phyloP scores from a whole-genome alignment of 2,329 filamentous ascomycete species.

The Venturia oleaginea region DNA sequence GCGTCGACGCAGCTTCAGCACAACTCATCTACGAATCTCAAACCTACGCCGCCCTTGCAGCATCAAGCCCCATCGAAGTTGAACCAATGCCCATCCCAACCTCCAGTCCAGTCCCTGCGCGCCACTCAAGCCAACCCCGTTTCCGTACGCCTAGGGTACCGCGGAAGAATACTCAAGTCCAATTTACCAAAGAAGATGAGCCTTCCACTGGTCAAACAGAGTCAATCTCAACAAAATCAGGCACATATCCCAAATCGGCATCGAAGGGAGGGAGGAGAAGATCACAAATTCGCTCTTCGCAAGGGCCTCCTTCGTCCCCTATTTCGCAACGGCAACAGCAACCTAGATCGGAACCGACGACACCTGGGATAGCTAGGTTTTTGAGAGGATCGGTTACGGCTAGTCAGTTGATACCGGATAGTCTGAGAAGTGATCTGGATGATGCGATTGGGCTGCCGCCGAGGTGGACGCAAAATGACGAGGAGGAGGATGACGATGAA shows the following conservation, averaged over 20 bases:
- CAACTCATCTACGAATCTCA: slow-evolving; percentile 8
- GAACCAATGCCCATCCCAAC: neutral
- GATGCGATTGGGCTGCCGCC: slow-evolving; percentile 8
- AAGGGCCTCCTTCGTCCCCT: neutral
- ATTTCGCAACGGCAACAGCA: neutral
- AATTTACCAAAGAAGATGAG: neutral
- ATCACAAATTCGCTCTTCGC: neutral
- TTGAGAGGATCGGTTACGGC: neutral
- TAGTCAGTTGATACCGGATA: slow-evolving; percentile 10
- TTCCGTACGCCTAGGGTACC: neutral
- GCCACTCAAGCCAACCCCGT: neutral
- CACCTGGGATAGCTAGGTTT: neutral
- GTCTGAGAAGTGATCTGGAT: slow-evolving; percentile 1
- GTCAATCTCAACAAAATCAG: neutral
- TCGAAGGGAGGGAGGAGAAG: neutral
- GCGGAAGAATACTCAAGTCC: neutral
- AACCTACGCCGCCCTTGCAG: slow-evolving; percentile 1
- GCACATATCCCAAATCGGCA: neutral
- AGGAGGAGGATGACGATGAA: neutral
- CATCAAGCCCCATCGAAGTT: neutral
- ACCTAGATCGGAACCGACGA: neutral
- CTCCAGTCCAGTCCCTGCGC: neutral
- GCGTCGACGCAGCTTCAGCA: neutral
- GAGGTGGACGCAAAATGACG: slow-evolving; percentile 1
- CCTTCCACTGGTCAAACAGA: neutral